Evolutionary conservation across 2,329 filamentous ascomycete species (phyloP).

Genomic region (Cladophialophora bantiana): DNA sequence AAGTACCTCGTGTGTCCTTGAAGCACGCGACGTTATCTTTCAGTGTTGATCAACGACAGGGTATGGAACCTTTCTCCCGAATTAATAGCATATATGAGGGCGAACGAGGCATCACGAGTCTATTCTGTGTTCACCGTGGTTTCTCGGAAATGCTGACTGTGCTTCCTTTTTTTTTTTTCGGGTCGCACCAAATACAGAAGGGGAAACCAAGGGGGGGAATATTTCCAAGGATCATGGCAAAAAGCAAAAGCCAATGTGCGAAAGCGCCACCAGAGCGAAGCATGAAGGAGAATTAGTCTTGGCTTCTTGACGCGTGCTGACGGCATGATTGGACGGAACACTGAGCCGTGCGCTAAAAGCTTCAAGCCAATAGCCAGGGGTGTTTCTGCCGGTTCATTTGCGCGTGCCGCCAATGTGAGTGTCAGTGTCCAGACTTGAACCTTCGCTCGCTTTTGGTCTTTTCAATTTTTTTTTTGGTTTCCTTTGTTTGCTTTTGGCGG

Average conservation of each 20-base stretch:
- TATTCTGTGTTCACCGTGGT: no score
- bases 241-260: not conserved
- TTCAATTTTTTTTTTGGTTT: slow-evolving; percentile 1
- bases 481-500: slow-evolving; percentile 3
- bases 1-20: not conserved
- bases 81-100: not conserved
- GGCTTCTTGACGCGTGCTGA: not conserved
- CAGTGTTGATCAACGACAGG: not conserved
- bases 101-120: not conserved
- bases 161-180: not conserved
- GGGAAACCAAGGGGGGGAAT: no score
- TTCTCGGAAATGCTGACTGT: not conserved
- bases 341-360: not conserved
- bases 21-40: not conserved
- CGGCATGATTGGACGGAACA: not conserved
- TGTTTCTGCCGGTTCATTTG: slow-evolving; percentile 5
- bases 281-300: not conserved
- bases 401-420: not conserved
- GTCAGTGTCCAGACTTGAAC: not conserved
- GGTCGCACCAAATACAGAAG: no score
- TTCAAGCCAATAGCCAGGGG: not conserved
- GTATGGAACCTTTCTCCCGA: not conserved
- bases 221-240: no score
- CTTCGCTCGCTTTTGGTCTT: not conserved
- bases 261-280: not conserved